These are phyloP conservation scores for Athelia sp. DNA, from an alignment of 1,284 basidiomycete species.

Conservation along the genomic window DNA sequence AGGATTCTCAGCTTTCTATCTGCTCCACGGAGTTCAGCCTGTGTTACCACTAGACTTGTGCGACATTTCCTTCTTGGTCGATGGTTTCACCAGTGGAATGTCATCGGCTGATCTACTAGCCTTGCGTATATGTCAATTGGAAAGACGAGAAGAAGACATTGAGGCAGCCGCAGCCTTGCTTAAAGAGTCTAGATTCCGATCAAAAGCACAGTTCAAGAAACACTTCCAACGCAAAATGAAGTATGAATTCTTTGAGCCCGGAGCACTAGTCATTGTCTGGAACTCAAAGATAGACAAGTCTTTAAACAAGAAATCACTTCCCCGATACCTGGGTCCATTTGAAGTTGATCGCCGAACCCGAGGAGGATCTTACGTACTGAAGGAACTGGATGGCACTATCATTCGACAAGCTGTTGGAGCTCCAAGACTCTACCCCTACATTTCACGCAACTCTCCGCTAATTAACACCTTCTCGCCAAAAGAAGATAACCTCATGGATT, in stretches of 20 bases:
- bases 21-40: conserved; percentile 28
- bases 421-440: conserved; percentile 24
- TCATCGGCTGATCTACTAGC: conserved; percentile 19
- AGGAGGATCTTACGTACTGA: conserved; percentile 17
- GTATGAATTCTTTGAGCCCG: conserved; percentile 14
- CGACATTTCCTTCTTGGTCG: conserved; percentile 24
- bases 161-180: neutral
- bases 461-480: too few species aligned
- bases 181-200: neutral
- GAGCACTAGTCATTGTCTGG: conserved; percentile 16
- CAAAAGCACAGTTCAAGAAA: conserved; percentile 1
- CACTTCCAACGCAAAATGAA: conserved; percentile 14
- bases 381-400: conserved; percentile 24
- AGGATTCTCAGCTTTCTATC: conserved; percentile 26
- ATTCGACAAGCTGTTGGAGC: conserved; percentile 20
- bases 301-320: conserved; percentile 14
- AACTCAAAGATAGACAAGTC: conserved; percentile 15
- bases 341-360: conserved; percentile 11
- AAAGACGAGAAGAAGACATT: neutral
- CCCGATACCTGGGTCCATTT: conserved; percentile 21
- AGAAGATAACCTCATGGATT: too few species aligned
- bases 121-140: conserved; percentile 15
- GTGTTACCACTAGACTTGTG: conserved; percentile 25
- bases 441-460: too few species aligned
- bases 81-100: conserved; percentile 21